phyloP scores from a whole-genome alignment of 2,329 filamentous ascomycete species.

The Colletotrichum orchidophilum region DNA sequence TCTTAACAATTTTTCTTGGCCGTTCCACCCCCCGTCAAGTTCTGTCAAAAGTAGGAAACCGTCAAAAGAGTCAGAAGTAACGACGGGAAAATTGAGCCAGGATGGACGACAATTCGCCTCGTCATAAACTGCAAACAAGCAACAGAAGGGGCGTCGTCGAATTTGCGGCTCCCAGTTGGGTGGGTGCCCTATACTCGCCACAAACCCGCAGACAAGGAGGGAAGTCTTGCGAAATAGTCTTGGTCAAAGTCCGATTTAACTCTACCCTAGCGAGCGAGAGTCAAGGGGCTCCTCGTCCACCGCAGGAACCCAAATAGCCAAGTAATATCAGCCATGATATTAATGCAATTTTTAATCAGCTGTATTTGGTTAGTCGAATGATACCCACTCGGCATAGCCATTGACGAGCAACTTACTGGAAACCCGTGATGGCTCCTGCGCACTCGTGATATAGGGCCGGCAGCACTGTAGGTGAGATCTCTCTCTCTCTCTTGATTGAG shows the following conservation, averaged over 20 bases:
- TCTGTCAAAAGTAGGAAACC: neutral
- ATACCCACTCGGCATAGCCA: slow-evolving; percentile 4
- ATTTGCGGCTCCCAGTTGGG: neutral
- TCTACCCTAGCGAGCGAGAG: slow-evolving; percentile 7
- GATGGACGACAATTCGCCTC: neutral
- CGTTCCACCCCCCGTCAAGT: neutral
- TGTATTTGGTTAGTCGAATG: slow-evolving; percentile 18
- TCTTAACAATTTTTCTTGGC: slow-evolving; percentile 18
- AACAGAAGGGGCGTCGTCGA: neutral
- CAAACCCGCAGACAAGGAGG: neutral
- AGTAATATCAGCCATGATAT: slow-evolving; percentile 11
- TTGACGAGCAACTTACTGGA: slow-evolving; percentile 15
- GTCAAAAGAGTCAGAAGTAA: neutral
- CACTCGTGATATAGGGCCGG: neutral
- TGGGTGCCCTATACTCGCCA: neutral
- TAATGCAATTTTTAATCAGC: slow-evolving; percentile 5
- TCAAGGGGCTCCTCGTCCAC: slow-evolving; percentile 5
- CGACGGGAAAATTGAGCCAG: no score
- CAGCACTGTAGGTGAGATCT: neutral
- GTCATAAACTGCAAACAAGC: neutral
- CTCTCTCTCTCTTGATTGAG: neutral
- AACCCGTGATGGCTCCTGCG: slow-evolving; percentile 2
- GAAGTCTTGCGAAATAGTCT: neutral
- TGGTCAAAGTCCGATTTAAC: slow-evolving; percentile 12
- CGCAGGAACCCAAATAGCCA: neutral